These are phyloP conservation scores for Pythium myriotylum DNA, from an alignment of 352 stramenopile genomes.

Conservation along the genomic window DNA sequence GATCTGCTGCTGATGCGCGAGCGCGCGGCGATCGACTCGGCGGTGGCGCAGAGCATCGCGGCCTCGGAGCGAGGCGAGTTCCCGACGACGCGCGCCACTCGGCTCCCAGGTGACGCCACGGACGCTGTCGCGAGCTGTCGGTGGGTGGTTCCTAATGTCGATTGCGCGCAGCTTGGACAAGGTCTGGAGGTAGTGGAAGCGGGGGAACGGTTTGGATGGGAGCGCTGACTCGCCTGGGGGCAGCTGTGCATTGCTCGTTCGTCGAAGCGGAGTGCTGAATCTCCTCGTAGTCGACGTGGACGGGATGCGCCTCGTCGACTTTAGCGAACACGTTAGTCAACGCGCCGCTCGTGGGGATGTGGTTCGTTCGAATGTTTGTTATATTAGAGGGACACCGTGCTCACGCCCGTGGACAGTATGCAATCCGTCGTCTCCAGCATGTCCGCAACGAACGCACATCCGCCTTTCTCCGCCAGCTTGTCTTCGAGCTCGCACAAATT, in stretches of 20 bases:
- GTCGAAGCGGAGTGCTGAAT: slow-evolving; percentile 25
- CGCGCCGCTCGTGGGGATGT: slow-evolving; percentile 8
- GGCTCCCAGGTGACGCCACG: slow-evolving; percentile 43
- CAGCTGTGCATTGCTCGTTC: slow-evolving; percentile 36
- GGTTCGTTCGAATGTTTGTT: slow-evolving; percentile 7
- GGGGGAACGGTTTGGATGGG: neutral
- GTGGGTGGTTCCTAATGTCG: too few relatives aligned
- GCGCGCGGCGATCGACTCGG: slow-evolving; percentile 41
- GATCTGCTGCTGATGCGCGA: slow-evolving; percentile 61
- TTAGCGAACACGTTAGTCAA: slow-evolving; percentile 14
- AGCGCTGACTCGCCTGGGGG: neutral
- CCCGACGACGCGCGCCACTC: slow-evolving; percentile 44
- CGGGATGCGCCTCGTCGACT: slow-evolving; percentile 23
- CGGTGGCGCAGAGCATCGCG: slow-evolving; percentile 47
- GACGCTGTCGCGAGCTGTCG: too few relatives aligned
- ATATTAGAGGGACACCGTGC: neutral
- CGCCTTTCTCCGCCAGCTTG: slow-evolving; percentile 33
- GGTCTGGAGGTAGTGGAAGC: slow-evolving; percentile 8
- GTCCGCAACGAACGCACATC: slow-evolving; percentile 25
- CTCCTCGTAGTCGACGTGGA: slow-evolving; percentile 28
- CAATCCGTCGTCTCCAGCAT: slow-evolving; percentile 47
- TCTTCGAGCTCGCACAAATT: slow-evolving; percentile 40
- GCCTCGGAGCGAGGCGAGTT: slow-evolving; percentile 53
- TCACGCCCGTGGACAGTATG: slow-evolving; percentile 31
- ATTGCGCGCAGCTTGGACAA: slow-evolving; percentile 35